These are phyloP conservation scores for Ophiostoma sp. DNA, from an alignment of 2,329 filamentous ascomycete species.

Conservation along the genomic window DNA sequence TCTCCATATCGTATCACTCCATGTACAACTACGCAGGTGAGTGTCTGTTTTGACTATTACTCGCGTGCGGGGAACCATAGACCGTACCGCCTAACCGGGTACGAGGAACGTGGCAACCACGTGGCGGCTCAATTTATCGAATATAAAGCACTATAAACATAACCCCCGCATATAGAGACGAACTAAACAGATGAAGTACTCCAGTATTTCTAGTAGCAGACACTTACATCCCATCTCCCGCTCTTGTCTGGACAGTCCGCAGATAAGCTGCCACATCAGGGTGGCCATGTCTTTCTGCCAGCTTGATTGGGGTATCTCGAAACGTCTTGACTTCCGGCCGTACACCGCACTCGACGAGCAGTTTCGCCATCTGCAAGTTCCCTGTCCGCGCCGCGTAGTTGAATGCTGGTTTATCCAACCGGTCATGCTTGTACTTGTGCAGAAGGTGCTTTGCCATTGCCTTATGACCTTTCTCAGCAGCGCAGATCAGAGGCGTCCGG, in stretches of 20 bases:
- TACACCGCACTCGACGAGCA: not conserved
- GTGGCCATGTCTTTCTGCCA: not conserved
- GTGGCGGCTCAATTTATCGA: not conserved
- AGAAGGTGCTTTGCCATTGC: not conserved
- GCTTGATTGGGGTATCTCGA: not conserved
- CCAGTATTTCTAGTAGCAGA: no score
- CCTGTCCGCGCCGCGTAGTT: not conserved
- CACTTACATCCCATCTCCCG: not conserved
- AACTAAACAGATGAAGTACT: not conserved
- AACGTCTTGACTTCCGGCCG: not conserved
- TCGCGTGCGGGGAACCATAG: no score
- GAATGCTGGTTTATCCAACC: not conserved
- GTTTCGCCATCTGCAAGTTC: not conserved
- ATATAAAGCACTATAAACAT: no score
- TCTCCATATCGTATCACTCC: no score
- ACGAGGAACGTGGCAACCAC: not conserved
- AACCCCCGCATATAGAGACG: not conserved
- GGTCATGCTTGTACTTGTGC: not conserved
- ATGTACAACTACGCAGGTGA: no score
- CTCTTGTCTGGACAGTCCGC: not conserved
- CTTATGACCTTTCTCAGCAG: not conserved
- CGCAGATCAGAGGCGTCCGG: not conserved
- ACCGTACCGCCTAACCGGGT: no score
- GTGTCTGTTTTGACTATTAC: no score
- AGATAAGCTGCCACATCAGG: not conserved